Conservation (phyloP, 345 rosid species). For the Orychophragmus violaceus region DNA sequence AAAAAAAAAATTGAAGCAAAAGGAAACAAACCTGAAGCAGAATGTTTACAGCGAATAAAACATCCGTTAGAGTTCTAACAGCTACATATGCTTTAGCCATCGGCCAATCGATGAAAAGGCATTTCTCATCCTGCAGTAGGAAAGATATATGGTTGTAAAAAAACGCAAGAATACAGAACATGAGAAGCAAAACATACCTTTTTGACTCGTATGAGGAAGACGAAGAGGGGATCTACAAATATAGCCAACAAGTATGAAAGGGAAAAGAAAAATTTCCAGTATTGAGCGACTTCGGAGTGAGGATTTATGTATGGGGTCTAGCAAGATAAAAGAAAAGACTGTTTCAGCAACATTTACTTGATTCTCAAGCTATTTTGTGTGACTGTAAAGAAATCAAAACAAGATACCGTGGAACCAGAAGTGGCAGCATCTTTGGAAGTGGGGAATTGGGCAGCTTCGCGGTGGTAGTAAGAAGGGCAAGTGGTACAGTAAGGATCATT, state of each 20-base stretch:
- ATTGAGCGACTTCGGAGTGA: slow-evolving; percentile 54
- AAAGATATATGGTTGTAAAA: not conserved
- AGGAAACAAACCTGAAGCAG: slow-evolving; percentile 63
- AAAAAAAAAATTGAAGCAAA: not conserved
- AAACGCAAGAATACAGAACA: not conserved
- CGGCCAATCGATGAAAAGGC: slow-evolving; percentile 48
- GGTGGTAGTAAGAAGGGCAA: slow-evolving; percentile 64
- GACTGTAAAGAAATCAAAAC: not conserved
- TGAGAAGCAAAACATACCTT: slow-evolving; percentile 35
- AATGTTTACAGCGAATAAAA: slow-evolving; percentile 58
- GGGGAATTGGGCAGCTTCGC: slow-evolving; percentile 33
- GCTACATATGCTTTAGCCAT: slow-evolving; percentile 41
- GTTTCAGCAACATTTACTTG: slow-evolving; percentile 5
- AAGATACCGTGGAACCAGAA: slow-evolving; percentile 50
- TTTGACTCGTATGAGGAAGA: slow-evolving; percentile 51
- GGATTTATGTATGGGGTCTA: slow-evolving; percentile 88
- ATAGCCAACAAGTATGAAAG: slow-evolving; percentile 69
- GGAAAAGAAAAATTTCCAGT: slow-evolving; percentile 69
- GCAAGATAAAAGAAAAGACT: not conserved
- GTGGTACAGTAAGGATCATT: slow-evolving; percentile 90
- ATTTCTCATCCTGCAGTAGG: slow-evolving; percentile 41
- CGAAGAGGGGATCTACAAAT: slow-evolving; percentile 77
- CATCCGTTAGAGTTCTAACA: slow-evolving; percentile 58
- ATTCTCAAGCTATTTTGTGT: not conserved
- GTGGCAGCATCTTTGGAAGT: slow-evolving; percentile 38